phyloP scores from a whole-genome alignment of 805 yeast species.

The Saturnispora gosingensis region DNA sequence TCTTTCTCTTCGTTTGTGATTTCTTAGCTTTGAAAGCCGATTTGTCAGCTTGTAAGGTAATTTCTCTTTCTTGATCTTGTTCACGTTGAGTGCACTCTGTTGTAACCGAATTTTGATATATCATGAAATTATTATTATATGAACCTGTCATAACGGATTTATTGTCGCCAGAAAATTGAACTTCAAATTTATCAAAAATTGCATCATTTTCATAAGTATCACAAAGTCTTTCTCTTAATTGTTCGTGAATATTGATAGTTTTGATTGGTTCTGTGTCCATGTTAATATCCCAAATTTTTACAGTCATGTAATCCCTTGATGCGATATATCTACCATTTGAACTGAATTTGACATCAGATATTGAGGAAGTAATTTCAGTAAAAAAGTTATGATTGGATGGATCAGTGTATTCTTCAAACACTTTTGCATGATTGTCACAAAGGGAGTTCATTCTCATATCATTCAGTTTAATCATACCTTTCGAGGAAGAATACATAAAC shows the following conservation, averaged over 20 bases:
- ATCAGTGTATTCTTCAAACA: constrained; percentile 88
- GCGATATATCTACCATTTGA: constrained; percentile 90
- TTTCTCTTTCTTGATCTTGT: constrained; percentile 41
- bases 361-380: constrained; percentile 92
- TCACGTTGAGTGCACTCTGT: constrained; percentile 11
- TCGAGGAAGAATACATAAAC: constrained; percentile 91
- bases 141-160: constrained; percentile 93
- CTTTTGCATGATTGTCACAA: constrained; percentile 81
- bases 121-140: constrained; percentile 93
- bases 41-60: constrained; percentile 94
- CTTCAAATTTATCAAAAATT: constrained; percentile 96
- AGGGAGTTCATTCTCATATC: constrained; percentile 95
- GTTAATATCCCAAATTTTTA: constrained; percentile 95
- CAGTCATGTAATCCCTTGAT: constrained; percentile 95
- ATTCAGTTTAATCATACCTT: constrained; percentile 89
- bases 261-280: constrained; percentile 94
- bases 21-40: constrained; percentile 85
- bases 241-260: constrained; percentile 93
- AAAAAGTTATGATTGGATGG: constrained; percentile 91
- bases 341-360: constrained; percentile 87
- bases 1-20: constrained; percentile 34
- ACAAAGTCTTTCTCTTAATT: constrained; percentile 83
- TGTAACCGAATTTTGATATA: constrained; percentile 72
- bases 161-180: constrained; percentile 88
- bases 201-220: constrained; percentile 98